These are phyloP conservation scores for Venturia oleaginea DNA, from an alignment of 2,329 filamentous ascomycete species.

Conservation along the genomic window DNA sequence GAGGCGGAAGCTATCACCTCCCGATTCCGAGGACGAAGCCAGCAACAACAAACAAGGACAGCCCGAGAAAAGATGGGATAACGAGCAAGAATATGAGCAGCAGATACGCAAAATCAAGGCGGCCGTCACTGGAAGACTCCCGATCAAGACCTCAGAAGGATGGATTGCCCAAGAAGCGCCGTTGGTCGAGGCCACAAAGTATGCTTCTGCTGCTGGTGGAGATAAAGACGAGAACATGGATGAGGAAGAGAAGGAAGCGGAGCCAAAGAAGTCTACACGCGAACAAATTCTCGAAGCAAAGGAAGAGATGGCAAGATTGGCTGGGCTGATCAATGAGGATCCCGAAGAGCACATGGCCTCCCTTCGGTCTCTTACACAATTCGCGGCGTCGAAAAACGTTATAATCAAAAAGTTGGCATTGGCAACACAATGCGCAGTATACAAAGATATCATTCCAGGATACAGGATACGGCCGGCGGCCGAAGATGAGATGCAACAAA, in stretches of 20 bases:
- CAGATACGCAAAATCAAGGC: conserved; percentile 72
- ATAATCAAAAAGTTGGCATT: conserved; percentile 79
- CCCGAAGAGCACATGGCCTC: conserved; percentile 81
- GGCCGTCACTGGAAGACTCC: conserved; percentile 66
- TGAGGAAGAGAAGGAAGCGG: conserved; percentile 30
- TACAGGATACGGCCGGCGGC: conserved; percentile 81
- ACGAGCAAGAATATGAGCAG: conserved; percentile 85
- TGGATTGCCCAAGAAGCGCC: conserved; percentile 50
- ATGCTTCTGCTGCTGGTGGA: conserved; percentile 49
- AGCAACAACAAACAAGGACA: neutral
- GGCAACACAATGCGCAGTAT: conserved; percentile 79
- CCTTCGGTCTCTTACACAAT: conserved; percentile 67
- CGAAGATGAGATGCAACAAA: conserved; percentile 65
- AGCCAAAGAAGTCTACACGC: conserved; percentile 59
- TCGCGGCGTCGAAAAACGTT: conserved; percentile 59
- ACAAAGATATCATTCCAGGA: conserved; percentile 92
- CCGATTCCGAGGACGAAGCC: conserved; percentile 18
- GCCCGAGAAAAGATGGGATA: conserved; percentile 53
- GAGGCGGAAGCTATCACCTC: conserved; percentile 29
- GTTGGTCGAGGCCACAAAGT: conserved; percentile 45
- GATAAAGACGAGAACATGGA: conserved; percentile 39
- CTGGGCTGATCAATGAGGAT: conserved; percentile 74
- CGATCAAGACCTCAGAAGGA: conserved; percentile 80
- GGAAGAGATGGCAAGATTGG: conserved; percentile 82
- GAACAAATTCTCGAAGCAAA: conserved; percentile 81